These are phyloP conservation scores for Oidiodendron maius DNA, from an alignment of 495 filamentous ascomycete species.

Conservation along the genomic window DNA sequence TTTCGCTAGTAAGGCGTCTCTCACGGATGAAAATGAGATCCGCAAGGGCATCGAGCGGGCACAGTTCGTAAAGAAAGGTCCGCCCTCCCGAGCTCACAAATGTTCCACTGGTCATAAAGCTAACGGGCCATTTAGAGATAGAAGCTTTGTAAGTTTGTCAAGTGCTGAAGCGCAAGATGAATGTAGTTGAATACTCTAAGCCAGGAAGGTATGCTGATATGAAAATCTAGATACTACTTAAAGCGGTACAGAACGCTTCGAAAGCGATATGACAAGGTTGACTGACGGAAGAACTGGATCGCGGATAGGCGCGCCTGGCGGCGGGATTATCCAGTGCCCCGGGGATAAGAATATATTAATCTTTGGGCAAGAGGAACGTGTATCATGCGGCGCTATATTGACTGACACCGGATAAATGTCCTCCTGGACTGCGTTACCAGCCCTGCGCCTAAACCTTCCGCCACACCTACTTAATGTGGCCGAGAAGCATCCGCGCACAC, in stretches of 20 bases:
- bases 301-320: no score
- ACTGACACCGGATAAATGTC: slow-evolving; percentile 8
- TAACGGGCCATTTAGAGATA: slow-evolving; percentile 52
- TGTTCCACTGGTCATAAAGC: not conserved
- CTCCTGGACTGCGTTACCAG: not conserved
- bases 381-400: no score
- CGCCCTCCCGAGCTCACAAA: slow-evolving; percentile 13
- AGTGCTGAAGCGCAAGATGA: not conserved
- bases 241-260: slow-evolving; percentile 87
- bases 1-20: slow-evolving; percentile 64
- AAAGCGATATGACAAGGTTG: slow-evolving; percentile 65
- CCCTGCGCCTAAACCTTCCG: not conserved
- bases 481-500: not conserved
- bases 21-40: slow-evolving; percentile 71
- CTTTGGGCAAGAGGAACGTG: no score
- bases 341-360: no score
- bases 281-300: no score
- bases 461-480: no score
- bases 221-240: slow-evolving; percentile 71
- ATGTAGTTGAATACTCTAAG: not conserved
- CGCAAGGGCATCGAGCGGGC: slow-evolving; percentile 67
- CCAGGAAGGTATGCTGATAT: slow-evolving; percentile 7
- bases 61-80: slow-evolving; percentile 88
- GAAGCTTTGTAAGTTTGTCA: slow-evolving; percentile 72
- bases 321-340: no score